Evolutionary conservation across 306 rosid species (phyloP), one percentile per base, ranked within the genome.

Genomic region (Dicorynia guianensis): DNA sequence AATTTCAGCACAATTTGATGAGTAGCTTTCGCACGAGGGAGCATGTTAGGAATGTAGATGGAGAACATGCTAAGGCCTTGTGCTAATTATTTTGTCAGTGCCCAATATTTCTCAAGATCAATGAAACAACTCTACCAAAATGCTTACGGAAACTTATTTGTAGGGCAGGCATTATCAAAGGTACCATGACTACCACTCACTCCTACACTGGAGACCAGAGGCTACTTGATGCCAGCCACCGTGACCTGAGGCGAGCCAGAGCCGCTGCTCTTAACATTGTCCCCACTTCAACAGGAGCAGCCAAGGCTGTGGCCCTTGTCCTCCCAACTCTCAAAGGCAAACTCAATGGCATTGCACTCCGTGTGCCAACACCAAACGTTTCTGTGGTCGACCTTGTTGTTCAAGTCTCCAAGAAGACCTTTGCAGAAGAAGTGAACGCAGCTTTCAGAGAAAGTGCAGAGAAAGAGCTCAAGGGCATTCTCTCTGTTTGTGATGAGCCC

Each of bases 151-250:
- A 69, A 46, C 57, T 20, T 56, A 67, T 57, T 68, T 5, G 2
- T 13, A 44, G 46, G 67, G 48, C 76, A 87, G 95, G 97, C 52
- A 95, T 95, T 53, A 92, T 95, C 65, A 95, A 95, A 90, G 98
- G 98, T 13, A 95, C 98, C 40, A 95, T 95, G 98, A 95, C 98
- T 0, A 95, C 98, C 20, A 95, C 98, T 44, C 98, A 95, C 78
- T 95, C 98, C 17, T 95, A 95, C 92, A 95, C 98, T 1, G 98
- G 98, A 8, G 98, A 95, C 87, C 98, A 95, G 80, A 86, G 98
- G 89, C 93, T 95, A 53, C 96, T 95, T 3, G 98, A 95, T 49
- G 98, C 98, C 17, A 95, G 98, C 87, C 98, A 95, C 90, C 97
- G 97, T 7, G 98, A 95, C 82, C 88, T 95, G 11, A 85, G 98